Base-by-base conservation (phyloP, 1,284 basidiomycete species). In the Ustilago sp. region DNA sequence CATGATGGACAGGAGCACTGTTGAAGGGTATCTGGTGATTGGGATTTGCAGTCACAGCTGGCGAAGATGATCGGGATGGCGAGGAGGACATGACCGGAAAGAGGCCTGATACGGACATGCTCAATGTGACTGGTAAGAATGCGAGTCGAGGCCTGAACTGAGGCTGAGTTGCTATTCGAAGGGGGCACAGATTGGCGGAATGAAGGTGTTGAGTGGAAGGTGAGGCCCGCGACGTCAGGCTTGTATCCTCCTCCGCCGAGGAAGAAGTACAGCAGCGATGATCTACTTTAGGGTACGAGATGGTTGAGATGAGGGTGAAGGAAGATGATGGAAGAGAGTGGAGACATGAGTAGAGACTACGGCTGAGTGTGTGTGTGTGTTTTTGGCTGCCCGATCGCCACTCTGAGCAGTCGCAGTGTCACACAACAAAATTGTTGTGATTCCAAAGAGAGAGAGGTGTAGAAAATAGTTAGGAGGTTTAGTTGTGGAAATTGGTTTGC, bases 11-110 rank as follows among this genome's bases (percentile, higher is more conserved):
- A 0, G 77, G 74, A 12, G 79, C 74, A 34, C 62, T 63, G 57
- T 74, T 73, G 55, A 80, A 80, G 13, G 79, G 79, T n/a, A 80
- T 79, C 48, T 79, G 79, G 48, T 76, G 79, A 34, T 63, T 76
- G 9, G 74, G 63, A 23, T 61, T 62, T 32, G 60, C 61, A n/a
- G 68, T 55, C 32, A 76, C 64, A 4, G 74, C 68, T 17, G 74
- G 74, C 17, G 74, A 76, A 13, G 74, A 76, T n/a, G 74, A 76
- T 23, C 74, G 58, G 4, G 74, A 76, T 8, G 74, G 74, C 0
- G 68, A 76, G 52, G 68, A 62, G 35, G 74, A 71, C 74, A 76
- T 76, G 59, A 63, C 45, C 28, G 65, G 57, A 32, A 76, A 65
- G 12, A 69, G 17, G 31, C 68, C 68, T 36, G 73, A 50, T 8